These are phyloP conservation scores for Beauveria australis DNA, from an alignment of 2,329 filamentous ascomycete genomes.

Conservation along the genomic window DNA sequence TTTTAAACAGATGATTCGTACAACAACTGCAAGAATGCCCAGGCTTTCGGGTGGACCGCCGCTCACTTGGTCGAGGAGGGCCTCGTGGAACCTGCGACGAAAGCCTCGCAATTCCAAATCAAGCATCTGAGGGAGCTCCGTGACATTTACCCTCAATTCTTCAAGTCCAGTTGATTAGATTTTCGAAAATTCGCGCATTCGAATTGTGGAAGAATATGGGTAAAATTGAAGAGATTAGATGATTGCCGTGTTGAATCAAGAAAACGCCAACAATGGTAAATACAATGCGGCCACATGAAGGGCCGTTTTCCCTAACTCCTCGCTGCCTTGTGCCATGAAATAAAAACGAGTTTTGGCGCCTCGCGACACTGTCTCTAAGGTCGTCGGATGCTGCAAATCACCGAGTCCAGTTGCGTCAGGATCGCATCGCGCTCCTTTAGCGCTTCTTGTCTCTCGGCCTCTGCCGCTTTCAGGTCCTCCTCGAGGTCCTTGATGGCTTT, in stretches of 20 bases:
- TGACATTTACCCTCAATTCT: slow-evolving; percentile 72
- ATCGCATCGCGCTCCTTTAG: slow-evolving; percentile 56
- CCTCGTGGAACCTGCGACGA: slow-evolving; percentile 52
- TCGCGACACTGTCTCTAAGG: slow-evolving; percentile 38
- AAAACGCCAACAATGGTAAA: neutral
- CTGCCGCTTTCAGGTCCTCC: slow-evolving; percentile 54
- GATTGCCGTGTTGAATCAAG: neutral
- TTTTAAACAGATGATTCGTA: slow-evolving; percentile 68
- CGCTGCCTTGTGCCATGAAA: slow-evolving; percentile 18
- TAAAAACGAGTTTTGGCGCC: neutral
- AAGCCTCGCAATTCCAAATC: slow-evolving; percentile 68
- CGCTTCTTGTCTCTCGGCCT: slow-evolving; percentile 54
- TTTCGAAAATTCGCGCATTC: neutral
- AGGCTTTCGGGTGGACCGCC: slow-evolving; percentile 76
- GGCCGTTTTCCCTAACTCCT: slow-evolving; percentile 18
- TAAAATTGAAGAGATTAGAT: neutral
- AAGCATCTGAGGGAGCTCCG: slow-evolving; percentile 67
- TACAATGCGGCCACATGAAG: neutral
- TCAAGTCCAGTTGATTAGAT: slow-evolving; percentile 45
- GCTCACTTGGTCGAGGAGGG: slow-evolving; percentile 78
- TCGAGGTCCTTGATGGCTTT: slow-evolving; percentile 57
- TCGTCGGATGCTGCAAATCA: slow-evolving; percentile 52
- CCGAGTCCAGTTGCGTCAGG: slow-evolving; percentile 49
- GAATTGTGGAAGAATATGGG: neutral
- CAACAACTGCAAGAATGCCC: slow-evolving; percentile 69